Base-by-base conservation (phyloP, 257 asterid genomes). In the Lantana camara region DNA sequence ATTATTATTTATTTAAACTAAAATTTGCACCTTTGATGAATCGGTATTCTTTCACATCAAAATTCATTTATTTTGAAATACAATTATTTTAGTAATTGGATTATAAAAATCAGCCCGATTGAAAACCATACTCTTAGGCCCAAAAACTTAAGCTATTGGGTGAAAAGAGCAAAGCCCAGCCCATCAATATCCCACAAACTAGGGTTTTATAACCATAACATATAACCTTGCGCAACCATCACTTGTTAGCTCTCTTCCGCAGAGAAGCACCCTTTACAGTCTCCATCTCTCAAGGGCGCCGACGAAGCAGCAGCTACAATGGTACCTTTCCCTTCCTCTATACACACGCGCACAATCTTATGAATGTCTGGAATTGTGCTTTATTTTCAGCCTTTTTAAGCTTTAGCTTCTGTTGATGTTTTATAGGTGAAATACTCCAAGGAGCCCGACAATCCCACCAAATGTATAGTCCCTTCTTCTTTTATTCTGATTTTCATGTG, bases 341-440 rank as follows among this genome's bases (percentile, higher is more conserved):
- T 13, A 16, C 55, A 20, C n/a, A 52, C 19, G 4, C 35, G 23
- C 9, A 13, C 19, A 46, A n/a, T 29, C 8, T n/a, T 9, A 37
- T 64, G 40, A 23, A 9, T 44, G 4, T 13, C 0, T 21, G 9
- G 5, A 27, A 48, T 1, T 38, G 12, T 23, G 9, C 7, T 47
- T 4, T 3, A 13, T 48, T 49, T 15, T 5, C 50, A 12, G 38
- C n/a, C 38, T 53, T 2, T 10, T 16, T 53, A 9, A 65, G 30
- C 19, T 40, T 10, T 11, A 2, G 19, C 48, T 45, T 50, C 7
- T 62, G n/a, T 17, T 70, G 17, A 22, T 29, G 14, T 38, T 40
- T 15, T 20, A 7, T 79, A 80, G 97, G 97, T 85, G 86, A 90
- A 87, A 78, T 88, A 88, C 74, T 88, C 96, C 50, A 78, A 65